A percentile compares a stretch with the other conserved stretches of the same genome.
phyloP scores from a whole-genome alignment of 805 yeast genomes.

The Ogataea trehalophila region DNA sequence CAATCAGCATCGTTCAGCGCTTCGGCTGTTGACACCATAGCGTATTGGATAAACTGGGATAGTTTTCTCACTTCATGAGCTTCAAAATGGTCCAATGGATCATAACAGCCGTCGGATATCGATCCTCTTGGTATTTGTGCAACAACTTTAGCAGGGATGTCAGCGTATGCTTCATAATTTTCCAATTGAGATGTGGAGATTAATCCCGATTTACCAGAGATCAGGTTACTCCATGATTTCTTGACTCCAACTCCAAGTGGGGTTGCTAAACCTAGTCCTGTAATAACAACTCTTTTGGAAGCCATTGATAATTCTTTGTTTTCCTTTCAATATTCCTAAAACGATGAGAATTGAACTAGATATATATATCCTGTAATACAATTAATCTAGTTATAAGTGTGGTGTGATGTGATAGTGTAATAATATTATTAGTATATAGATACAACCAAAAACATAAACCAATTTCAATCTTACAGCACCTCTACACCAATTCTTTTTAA shows the following conservation, averaged over 20 bases:
- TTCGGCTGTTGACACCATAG: conserved; percentile 68
- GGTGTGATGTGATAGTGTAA: no score
- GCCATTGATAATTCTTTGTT: conserved; percentile 3
- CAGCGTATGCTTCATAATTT: conserved; percentile 41
- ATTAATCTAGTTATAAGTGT: no score
- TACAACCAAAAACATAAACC: no score
- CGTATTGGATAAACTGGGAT: conserved; percentile 74
- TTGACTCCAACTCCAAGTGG: conserved; percentile 76
- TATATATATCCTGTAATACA: no score
- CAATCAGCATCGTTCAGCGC: conserved; percentile 70
- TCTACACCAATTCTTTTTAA: no score
- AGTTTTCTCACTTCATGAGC: conserved; percentile 50
- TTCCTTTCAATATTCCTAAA: background rate
- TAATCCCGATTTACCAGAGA: conserved; percentile 53
- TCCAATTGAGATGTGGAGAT: conserved; percentile 45
- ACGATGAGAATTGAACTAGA: no score
- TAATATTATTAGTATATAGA: no score
- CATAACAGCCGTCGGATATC: conserved; percentile 44
- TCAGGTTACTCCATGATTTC: conserved; percentile 48
- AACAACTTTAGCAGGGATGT: conserved; percentile 67
- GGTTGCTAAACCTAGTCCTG: conserved; percentile 83
- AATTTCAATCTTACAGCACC: no score
- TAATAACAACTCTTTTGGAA: conserved; percentile 70
- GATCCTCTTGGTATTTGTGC: conserved; percentile 58
- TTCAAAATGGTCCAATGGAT: conserved; percentile 44